phyloP scores from a whole-genome alignment of 2,329 filamentous ascomycete genomes.

The Lasiodiplodia sp. region DNA sequence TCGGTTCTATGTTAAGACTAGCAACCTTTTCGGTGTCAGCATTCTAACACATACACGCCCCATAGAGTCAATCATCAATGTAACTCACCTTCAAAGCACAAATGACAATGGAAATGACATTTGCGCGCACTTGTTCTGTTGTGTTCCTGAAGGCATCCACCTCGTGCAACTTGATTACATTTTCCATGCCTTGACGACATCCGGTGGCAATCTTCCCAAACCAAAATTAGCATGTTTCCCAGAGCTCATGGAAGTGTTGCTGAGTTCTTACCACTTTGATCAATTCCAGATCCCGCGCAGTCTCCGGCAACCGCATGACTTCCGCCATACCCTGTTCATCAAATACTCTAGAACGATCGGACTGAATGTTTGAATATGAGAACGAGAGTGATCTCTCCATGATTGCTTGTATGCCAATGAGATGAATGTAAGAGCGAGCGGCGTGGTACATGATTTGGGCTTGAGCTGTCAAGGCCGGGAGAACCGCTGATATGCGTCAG shows the following conservation, averaged over 20 bases:
- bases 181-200: slow-evolving; percentile 15
- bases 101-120: slow-evolving; percentile 11
- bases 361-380: background rate
- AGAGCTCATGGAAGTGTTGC: too few relatives aligned
- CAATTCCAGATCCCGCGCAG: slow-evolving; percentile 17
- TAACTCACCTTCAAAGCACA: slow-evolving; percentile 16
- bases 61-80: background rate
- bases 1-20: slow-evolving; percentile 17
- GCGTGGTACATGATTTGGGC: slow-evolving; percentile 21
- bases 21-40: slow-evolving; percentile 8
- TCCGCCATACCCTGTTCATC: background rate
- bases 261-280: slow-evolving; percentile 18
- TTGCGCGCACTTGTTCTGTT: background rate
- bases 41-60: too few relatives aligned
- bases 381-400: slow-evolving; percentile 23
- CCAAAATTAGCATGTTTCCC: background rate
- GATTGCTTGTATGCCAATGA: slow-evolving; percentile 27
- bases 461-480: background rate
- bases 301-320: slow-evolving; percentile 16
- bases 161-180: slow-evolving; percentile 6
- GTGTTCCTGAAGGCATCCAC: slow-evolving; percentile 15
- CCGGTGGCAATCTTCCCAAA: slow-evolving; percentile 1
- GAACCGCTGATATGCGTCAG: background rate
- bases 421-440: slow-evolving; percentile 14
- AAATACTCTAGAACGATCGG: background rate